Evolutionary conservation across 2,329 filamentous ascomycete genomes (phyloP).

Genomic region (Paraphoma sp.): DNA sequence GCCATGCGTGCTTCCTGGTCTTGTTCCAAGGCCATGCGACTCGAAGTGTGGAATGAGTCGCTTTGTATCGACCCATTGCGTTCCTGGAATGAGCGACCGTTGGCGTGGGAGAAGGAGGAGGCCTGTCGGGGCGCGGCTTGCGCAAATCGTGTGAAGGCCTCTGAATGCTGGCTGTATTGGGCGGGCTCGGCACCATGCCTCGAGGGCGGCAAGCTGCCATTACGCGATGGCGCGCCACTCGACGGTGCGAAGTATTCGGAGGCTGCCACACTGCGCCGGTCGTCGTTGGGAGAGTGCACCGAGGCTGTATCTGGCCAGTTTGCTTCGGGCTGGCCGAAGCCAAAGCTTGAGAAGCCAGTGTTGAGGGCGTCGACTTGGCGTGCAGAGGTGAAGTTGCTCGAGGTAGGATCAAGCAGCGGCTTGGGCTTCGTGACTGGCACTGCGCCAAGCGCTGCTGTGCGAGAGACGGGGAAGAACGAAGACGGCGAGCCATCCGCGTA

Average conservation of each 20-base stretch:
- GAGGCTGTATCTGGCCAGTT: conserved; percentile 45
- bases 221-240: conserved; percentile 58
- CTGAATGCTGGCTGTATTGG: conserved; percentile 38
- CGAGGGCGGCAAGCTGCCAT: conserved; percentile 63
- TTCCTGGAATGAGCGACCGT: conserved; percentile 46
- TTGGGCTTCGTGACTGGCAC: conserved; percentile 34
- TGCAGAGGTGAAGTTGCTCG: conserved; percentile 38
- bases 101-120: conserved; percentile 58
- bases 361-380: conserved; percentile 39
- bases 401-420: conserved; percentile 41
- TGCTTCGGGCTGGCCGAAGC: conserved; percentile 39
- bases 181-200: conserved; percentile 55
- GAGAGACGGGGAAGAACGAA: conserved; percentile 35
- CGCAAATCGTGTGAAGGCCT: conserved; percentile 35
- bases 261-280: conserved; percentile 47
- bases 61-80: conserved; percentile 49
- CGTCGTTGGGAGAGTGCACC: conserved; percentile 52
- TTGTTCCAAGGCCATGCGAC: conserved; percentile 43
- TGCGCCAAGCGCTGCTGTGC: conserved; percentile 29
- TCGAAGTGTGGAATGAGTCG: conserved; percentile 45
- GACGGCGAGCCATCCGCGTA: conserved; percentile 36
- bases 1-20: conserved; percentile 41
- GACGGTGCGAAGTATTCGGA: conserved; percentile 54
- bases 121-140: conserved; percentile 53
- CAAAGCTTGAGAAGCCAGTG: conserved; percentile 43